A percentile compares a stretch with the other conserved stretches of the same genome.
Evolutionary conservation across 345 rosid genomes (phyloP).

Genomic region (Excoecaria cochinchinensis): DNA sequence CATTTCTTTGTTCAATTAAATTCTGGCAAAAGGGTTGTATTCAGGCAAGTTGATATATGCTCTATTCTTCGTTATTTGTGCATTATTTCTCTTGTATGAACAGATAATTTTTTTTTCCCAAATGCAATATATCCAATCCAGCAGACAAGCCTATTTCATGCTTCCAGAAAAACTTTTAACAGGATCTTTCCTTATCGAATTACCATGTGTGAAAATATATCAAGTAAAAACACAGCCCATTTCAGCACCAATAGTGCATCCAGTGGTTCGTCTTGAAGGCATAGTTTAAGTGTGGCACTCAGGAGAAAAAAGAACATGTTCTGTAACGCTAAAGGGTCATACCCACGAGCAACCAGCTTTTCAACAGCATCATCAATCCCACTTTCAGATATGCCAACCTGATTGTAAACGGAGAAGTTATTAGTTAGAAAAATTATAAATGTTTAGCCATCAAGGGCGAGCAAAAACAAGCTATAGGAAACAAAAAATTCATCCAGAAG

Average conservation of each 20-base stretch:
- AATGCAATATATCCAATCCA: not conserved
- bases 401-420: slow-evolving; percentile 15
- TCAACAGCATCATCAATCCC: slow-evolving; percentile 91
- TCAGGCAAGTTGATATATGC: not conserved
- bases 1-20: slow-evolving; percentile 9
- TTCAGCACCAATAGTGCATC: not conserved
- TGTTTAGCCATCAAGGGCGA: not conserved
- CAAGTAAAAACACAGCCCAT: not conserved
- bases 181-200: not conserved
- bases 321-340: slow-evolving; percentile 11
- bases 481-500: not conserved
- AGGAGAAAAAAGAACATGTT: slow-evolving; percentile 6
- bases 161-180: slow-evolving; percentile 11
- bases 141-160: not conserved
- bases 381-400: slow-evolving; percentile 87
- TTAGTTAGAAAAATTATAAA: not conserved
- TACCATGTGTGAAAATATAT: not conserved
- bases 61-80: not conserved
- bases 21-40: not conserved
- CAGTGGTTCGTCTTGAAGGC: slow-evolving; percentile 3
- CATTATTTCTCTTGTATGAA: not conserved
- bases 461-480: slow-evolving; percentile 1
- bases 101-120: not conserved
- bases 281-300: not conserved
- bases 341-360: slow-evolving; percentile 93